Conservation (phyloP, 768 basidiomycete genomes). For the Mycena venus region DNA sequence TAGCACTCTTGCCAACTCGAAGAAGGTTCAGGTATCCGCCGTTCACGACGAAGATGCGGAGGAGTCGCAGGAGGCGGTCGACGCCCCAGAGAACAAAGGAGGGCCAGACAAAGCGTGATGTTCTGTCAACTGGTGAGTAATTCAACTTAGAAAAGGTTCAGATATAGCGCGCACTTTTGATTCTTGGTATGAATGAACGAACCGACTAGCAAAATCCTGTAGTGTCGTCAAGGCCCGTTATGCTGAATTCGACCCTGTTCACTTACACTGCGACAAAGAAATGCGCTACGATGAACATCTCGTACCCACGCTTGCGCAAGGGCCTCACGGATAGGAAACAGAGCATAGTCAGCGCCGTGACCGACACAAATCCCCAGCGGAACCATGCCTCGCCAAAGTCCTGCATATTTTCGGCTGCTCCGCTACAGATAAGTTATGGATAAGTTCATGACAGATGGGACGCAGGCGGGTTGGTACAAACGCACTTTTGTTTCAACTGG, state of each 20-base stretch:
- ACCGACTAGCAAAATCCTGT: conserved; percentile 53
- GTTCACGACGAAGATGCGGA: conserved; percentile 60
- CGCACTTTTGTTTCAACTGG: neutral
- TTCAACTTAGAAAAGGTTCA: neutral
- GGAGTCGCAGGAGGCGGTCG: conserved; percentile 64
- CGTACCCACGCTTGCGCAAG: conserved; percentile 52
- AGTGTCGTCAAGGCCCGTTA: neutral
- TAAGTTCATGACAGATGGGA: no score
- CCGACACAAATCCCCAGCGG: conserved; percentile 31
- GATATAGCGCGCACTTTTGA: conserved; percentile 43
- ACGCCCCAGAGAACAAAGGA: conserved; percentile 67
- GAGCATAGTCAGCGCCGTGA: conserved; percentile 46
- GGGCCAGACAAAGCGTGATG: conserved; percentile 59
- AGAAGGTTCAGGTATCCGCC: conserved; percentile 49
- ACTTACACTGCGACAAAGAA: conserved; percentile 53
- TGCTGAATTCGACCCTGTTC: neutral
- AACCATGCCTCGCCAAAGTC: conserved; percentile 22
- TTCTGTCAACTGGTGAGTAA: conserved; percentile 33
- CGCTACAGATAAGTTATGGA: neutral
- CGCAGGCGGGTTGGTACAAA: no score
- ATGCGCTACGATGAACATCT: conserved; percentile 57
- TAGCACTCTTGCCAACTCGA: conserved; percentile 30
- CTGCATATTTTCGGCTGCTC: neutral
- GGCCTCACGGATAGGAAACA: conserved; percentile 50
- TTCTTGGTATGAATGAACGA: conserved; percentile 56